Evolutionary conservation across 2,329 filamentous ascomycete species (phyloP).

Genomic region (Sclerotinia trifoliorum): DNA sequence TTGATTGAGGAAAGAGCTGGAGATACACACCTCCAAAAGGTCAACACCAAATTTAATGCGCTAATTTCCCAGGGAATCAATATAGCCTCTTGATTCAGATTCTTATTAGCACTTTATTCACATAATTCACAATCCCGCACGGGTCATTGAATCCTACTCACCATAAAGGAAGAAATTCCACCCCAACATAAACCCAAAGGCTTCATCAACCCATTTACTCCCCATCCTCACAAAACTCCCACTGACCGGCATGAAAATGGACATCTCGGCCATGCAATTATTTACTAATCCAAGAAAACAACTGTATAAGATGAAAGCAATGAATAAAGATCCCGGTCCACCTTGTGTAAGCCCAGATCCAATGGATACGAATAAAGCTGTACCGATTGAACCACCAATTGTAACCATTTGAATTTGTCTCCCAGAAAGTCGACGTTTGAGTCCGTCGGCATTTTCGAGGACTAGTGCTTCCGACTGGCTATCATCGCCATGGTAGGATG

Average conservation of each 20-base stretch:
- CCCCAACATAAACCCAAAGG: conserved; percentile 53
- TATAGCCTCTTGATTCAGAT: conserved; percentile 25
- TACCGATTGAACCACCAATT: conserved; percentile 49
- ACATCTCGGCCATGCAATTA: conserved; percentile 50
- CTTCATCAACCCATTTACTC: conserved; percentile 53
- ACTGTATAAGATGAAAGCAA: conserved; percentile 47
- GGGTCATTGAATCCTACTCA: conserved; percentile 6
- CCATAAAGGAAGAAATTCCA: conserved; percentile 65
- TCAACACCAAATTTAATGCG: conserved; percentile 44
- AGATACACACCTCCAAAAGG: conserved; percentile 44
- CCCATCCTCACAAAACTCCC: conserved; percentile 55
- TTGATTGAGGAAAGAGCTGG: not conserved
- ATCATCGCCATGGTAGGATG: not conserved
- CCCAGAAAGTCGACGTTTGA: conserved; percentile 43
- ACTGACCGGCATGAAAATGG: conserved; percentile 53
- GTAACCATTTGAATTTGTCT: conserved; percentile 51
- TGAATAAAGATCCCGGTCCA: conserved; percentile 43
- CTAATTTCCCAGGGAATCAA: conserved; percentile 42
- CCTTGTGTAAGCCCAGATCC: conserved; percentile 44
- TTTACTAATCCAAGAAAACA: conserved; percentile 43
- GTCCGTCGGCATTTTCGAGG: conserved; percentile 31
- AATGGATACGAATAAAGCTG: conserved; percentile 49
- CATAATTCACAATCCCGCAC: not conserved
- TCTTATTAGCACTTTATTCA: not conserved
- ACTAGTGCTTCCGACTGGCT: conserved; percentile 19